These are phyloP conservation scores for Neurospora discreta DNA, from an alignment of 495 filamentous ascomycete species.

Conservation along the genomic window DNA sequence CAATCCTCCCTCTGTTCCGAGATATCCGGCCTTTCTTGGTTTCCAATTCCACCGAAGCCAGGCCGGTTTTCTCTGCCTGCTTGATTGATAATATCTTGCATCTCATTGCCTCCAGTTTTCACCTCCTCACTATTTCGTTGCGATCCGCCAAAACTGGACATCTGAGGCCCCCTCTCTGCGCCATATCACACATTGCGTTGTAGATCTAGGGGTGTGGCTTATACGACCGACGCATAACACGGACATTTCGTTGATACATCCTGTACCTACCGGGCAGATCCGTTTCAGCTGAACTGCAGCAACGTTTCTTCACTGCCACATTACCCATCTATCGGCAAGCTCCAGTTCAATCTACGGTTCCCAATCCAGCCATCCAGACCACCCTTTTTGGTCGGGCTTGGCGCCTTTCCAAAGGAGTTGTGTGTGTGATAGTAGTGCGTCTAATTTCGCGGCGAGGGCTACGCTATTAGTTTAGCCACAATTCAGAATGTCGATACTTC, in stretches of 20 bases:
- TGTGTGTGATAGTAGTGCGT: background rate
- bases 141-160: background rate
- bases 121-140: background rate
- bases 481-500: slow-evolving; percentile 7
- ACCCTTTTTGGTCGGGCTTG: background rate
- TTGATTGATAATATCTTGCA: background rate
- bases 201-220: background rate
- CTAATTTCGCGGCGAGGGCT: background rate
- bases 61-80: background rate
- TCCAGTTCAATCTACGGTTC: background rate
- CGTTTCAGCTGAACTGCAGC: background rate
- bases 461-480: background rate
- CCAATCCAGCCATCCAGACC: background rate
- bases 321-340: background rate
- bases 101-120: background rate
- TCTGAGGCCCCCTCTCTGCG: background rate
- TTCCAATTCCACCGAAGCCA: background rate
- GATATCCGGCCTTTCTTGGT: background rate
- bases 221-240: background rate
- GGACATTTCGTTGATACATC: background rate
- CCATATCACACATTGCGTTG: background rate
- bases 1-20: background rate
- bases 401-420: background rate
- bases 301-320: background rate
- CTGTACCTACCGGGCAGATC: background rate